phyloP scores from a whole-genome alignment of 139 green algal species.

The Closterium sp. region DNA sequence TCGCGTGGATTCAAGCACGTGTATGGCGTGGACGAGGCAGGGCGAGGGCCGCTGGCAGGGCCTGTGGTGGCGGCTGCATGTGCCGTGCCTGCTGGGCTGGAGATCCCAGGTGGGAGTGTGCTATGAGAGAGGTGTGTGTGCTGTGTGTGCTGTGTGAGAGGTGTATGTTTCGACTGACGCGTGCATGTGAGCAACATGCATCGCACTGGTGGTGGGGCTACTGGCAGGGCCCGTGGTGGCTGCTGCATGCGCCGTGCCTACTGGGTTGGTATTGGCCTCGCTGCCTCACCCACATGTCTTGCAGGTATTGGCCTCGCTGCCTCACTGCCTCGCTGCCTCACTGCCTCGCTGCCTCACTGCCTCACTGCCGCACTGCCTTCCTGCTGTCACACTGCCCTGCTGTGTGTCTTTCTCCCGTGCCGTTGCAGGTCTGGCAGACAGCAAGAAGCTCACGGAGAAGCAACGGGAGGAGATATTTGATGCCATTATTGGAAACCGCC shows the following conservation, averaged over 20 bases:
- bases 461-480: slow-evolving; percentile 68
- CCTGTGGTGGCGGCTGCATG: slow-evolving; percentile 79
- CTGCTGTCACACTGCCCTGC: too few relatives aligned
- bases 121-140: too few relatives aligned
- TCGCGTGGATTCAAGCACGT: background rate
- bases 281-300: too few relatives aligned
- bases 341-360: too few relatives aligned
- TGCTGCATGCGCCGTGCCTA: slow-evolving; percentile 51
- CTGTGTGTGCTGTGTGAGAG: too few relatives aligned
- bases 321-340: too few relatives aligned
- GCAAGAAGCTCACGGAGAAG: slow-evolving; percentile 77
- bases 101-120: slow-evolving; percentile 56
- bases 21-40: slow-evolving; percentile 26
- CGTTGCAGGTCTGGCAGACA: slow-evolving; percentile 53
- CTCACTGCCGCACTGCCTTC: background rate
- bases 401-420: too few relatives aligned
- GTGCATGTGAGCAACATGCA: too few relatives aligned
- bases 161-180: background rate
- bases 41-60: slow-evolving; percentile 81
- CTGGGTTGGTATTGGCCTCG: too few relatives aligned
- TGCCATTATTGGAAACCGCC: background rate
- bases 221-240: slow-evolving; percentile 79
- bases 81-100: slow-evolving; percentile 27
- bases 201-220: too few relatives aligned
- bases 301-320: too few relatives aligned